Evolutionary conservation across 202 grass and related monocot species (phyloP).

Genomic region (Alloteropsis angusta): DNA sequence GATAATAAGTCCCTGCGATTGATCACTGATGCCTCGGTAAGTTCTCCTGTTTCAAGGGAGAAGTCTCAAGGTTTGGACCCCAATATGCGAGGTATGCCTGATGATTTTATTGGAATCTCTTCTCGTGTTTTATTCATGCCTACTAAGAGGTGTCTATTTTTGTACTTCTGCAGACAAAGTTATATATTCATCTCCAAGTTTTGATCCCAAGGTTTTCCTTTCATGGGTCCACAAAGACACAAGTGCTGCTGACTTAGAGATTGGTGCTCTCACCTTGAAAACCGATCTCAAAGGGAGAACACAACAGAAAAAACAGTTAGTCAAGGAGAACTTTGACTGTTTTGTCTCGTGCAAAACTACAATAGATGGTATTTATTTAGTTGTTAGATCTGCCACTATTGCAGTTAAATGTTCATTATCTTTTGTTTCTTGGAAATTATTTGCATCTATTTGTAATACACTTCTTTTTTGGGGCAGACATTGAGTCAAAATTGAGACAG

Average conservation of each 20-base stretch:
- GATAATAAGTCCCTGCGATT: constrained; percentile 90
- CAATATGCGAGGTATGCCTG: constrained; percentile 65
- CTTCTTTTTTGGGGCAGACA: constrained; percentile 58
- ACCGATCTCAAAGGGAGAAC: constrained; percentile 98
- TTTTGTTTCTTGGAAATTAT: constrained; percentile 13
- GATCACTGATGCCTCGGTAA: constrained; percentile 79
- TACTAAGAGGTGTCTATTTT: constrained; percentile 11
- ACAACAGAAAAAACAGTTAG: constrained; percentile 97
- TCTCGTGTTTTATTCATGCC: constrained; percentile 7
- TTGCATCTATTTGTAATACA: constrained; percentile 26
- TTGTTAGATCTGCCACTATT: neutral
- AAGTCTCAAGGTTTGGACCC: constrained; percentile 69
- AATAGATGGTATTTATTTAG: constrained; percentile 70
- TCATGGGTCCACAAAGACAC: constrained; percentile 94
- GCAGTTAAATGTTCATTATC: constrained; percentile 11
- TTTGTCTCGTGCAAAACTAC: constrained; percentile 99
- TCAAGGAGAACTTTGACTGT: constrained; percentile 99
- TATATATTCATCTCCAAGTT: constrained; percentile 85
- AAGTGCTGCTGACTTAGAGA: constrained; percentile 91
- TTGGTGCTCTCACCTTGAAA: constrained; percentile 94
- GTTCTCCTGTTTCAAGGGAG: constrained; percentile 86
- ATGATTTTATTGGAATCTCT: constrained; percentile 18
- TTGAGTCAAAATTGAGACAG: constrained; percentile 82
- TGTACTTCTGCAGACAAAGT: constrained; percentile 82
- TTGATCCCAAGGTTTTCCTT: constrained; percentile 92